Evolutionary conservation across 805 yeast genomes (phyloP).

Genomic region (Ogataea nitratoaversa): DNA sequence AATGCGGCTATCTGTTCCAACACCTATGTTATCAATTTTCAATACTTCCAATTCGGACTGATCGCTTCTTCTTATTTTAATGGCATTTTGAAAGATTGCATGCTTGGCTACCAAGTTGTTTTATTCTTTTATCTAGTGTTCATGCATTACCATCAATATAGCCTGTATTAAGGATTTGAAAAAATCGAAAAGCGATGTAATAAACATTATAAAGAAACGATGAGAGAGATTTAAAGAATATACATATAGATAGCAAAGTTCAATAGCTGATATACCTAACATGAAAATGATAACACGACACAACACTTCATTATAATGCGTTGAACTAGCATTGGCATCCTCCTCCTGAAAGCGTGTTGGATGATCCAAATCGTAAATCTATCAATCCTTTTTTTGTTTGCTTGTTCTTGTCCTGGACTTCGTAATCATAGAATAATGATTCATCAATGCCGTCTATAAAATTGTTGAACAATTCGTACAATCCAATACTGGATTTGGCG

Average conservation of each 20-base stretch:
- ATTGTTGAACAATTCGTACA: slow-evolving; percentile 40
- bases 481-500: slow-evolving; percentile 68
- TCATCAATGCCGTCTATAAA: slow-evolving; percentile 28
- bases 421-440: slow-evolving; percentile 21
- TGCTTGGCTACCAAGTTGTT: slow-evolving; percentile 2
- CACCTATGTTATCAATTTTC: slow-evolving; percentile 1
- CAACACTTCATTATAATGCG: too few species aligned
- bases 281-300: too few species aligned
- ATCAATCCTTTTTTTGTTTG: slow-evolving; percentile 18
- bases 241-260: neutral
- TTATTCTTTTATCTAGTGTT: slow-evolving; percentile 1
- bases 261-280: too few species aligned
- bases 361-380: slow-evolving; percentile 18
- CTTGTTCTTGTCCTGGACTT: slow-evolving; percentile 10
- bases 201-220: too few species aligned
- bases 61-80: slow-evolving; percentile 1
- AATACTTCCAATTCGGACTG: slow-evolving; percentile 7
- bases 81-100: neutral
- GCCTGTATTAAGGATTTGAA: neutral
- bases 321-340: slow-evolving; percentile 21
- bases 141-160: neutral
- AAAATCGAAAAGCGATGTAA: too few species aligned
- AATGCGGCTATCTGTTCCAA: neutral
- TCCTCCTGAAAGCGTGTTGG: slow-evolving; percentile 3
- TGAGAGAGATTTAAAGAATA: neutral